A percentile compares a stretch with the other conserved stretches of the same genome.
Conservation (phyloP, 2,329 filamentous ascomycete genomes). For the Clonostachys rhizophaga region DNA sequence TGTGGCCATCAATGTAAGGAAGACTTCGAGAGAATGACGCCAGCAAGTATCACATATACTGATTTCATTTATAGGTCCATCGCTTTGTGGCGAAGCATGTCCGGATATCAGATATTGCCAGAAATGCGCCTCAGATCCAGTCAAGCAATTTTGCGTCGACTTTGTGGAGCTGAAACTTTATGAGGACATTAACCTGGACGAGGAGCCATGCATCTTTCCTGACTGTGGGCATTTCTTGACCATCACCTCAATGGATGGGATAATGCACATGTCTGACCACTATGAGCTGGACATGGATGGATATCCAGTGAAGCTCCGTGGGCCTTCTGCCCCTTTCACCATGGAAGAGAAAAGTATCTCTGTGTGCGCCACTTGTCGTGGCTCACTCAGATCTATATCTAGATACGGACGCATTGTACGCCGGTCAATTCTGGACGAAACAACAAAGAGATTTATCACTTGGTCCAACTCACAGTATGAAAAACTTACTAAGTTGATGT, state of each 20-base stretch:
- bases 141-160: constrained; percentile 48
- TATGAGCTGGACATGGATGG: constrained; percentile 36
- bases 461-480: constrained; percentile 32
- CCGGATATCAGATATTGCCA: constrained; percentile 51
- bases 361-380: constrained; percentile 56
- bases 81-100: constrained; percentile 60
- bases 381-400: constrained; percentile 48
- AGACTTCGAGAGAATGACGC: background rate
- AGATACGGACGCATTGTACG: constrained; percentile 60
- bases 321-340: constrained; percentile 40
- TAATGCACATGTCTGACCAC: constrained; percentile 47
- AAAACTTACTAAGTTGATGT: constrained; percentile 3
- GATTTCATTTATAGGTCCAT: constrained; percentile 31
- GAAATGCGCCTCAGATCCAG: constrained; percentile 36
- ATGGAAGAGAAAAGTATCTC: constrained; percentile 33
- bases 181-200: constrained; percentile 49
- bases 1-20: constrained; percentile 57
- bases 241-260: constrained; percentile 53
- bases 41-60: background rate
- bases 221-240: constrained; percentile 62
- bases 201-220: constrained; percentile 57
- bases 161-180: constrained; percentile 50
- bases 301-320: constrained; percentile 22
- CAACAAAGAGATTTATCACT: constrained; percentile 59
- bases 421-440: constrained; percentile 55